Base-by-base conservation (phyloP, 371 early-diverging fungal genomes). In the Rhizopus microsporus region DNA sequence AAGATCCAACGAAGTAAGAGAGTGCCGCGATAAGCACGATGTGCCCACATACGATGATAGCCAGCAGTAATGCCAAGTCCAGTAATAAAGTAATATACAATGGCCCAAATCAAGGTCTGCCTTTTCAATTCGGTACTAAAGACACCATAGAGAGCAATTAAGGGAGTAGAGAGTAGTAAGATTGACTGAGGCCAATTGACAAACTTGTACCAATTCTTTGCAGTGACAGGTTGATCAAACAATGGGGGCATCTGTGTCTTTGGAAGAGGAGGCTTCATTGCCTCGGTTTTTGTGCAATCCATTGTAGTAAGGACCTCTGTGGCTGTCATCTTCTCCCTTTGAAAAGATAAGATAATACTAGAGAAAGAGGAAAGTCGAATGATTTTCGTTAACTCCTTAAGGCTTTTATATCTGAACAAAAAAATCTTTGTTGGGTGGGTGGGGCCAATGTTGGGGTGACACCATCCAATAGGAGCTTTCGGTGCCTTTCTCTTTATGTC, bases 51-150 rank as follows among this genome's bases (percentile, higher is more conserved):
- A 45, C 93, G 88, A 67, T 93, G 93, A 68, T 93, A 91, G 17
- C 90, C 94, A 50, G 91, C 95, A 35, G 97, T 97, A 75, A 97
- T 94, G 44, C 95, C 95, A 50, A 96, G 78, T 12, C 92, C 96
- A 12, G 95, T 91, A 60, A 88, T 61, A 60, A 84, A 86, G 73
- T 94, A 95, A 72, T 88, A 95, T 13, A 85, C 43, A 37, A 92
- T 59, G 31, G 89, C 55, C 85, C 88, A 94, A 53, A 89, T 72
- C 51, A 88, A 62, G 1, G 96, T 96, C 73, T 90, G 85, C 16
- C 55, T 52, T 49, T 65, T 71, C 45, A 94, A 61, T 57, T 83
- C 77, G 30, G 88, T 89, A 17, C 88, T 90, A 29, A 87, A 65
- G 33, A 87, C 42, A 54, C 94, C 95, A 66, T 93, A 93, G 42